These are phyloP conservation scores for Exophiala alcalophila DNA, from an alignment of 2,329 filamentous ascomycete genomes.

Conservation along the genomic window DNA sequence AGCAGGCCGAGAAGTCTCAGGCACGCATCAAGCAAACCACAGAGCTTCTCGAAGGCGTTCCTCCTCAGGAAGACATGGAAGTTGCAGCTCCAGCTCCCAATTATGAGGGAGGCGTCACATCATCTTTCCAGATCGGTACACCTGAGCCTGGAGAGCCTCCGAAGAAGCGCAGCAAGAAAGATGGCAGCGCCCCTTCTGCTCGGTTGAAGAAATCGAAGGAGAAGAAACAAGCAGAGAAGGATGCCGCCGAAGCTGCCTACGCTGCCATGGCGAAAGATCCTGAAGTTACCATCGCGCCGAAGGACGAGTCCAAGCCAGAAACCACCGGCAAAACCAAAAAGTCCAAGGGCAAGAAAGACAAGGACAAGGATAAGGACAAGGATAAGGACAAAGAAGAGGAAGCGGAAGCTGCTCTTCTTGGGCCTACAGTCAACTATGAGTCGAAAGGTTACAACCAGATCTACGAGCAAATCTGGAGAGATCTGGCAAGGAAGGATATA, in stretches of 20 bases:
- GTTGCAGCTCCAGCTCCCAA: constrained; percentile 72
- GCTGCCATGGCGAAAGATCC: constrained; percentile 58
- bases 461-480: constrained; percentile 95
- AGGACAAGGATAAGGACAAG: no score
- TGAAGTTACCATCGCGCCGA: constrained; percentile 52
- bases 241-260: constrained; percentile 81
- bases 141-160: constrained; percentile 48
- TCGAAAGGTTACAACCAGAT: constrained; percentile 96
- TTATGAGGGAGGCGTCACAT: constrained; percentile 79
- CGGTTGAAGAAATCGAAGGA: constrained; percentile 85
- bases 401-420: constrained; percentile 45
- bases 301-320: constrained; percentile 52
- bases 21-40: constrained; percentile 92
- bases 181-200: constrained; percentile 47
- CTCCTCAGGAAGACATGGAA: constrained; percentile 66
- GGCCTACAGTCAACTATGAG: constrained; percentile 65
- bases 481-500: constrained; percentile 89
- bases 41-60: constrained; percentile 75
- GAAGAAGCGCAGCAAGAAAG: constrained; percentile 54
- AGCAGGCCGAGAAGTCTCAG: constrained; percentile 82
- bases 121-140: constrained; percentile 72
- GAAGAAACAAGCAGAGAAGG: constrained; percentile 66
- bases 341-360: no score
- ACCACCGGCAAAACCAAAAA: constrained; percentile 45
- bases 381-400: constrained; percentile 32